These are phyloP conservation scores for Blastobotrys americana DNA, from an alignment of 805 yeast species.

Conservation along the genomic window DNA sequence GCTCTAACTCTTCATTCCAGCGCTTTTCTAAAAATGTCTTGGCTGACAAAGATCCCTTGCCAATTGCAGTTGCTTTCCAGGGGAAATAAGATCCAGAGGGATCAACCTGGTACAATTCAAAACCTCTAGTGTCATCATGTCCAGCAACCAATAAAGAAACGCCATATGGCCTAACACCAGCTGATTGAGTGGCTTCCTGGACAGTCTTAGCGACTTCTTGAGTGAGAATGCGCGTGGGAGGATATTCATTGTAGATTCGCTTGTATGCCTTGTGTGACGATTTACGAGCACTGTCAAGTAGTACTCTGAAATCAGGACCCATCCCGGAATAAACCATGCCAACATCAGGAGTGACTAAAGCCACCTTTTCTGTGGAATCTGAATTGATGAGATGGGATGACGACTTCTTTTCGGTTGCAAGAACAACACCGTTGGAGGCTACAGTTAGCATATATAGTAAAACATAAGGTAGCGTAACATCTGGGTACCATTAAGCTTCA, in stretches of 20 bases:
- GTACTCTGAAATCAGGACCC: slow-evolving; percentile 97
- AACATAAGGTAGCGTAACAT: no score
- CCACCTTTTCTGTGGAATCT: slow-evolving; percentile 71
- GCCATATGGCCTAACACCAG: slow-evolving; percentile 99
- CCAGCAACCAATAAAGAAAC: slow-evolving; percentile 94
- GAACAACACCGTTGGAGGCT: slow-evolving; percentile 91
- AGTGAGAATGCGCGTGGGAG: slow-evolving; percentile 90
- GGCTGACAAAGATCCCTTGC: slow-evolving; percentile 92
- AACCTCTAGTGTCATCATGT: slow-evolving; percentile 69
- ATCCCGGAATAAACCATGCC: slow-evolving; percentile 97
- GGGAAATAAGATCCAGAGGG: slow-evolving; percentile 98
- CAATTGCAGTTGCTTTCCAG: slow-evolving; percentile 99
- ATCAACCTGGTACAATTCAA: slow-evolving; percentile 89
- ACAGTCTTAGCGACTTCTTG: slow-evolving; percentile 92
- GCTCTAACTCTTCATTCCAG: slow-evolving; percentile 95
- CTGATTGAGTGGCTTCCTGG: slow-evolving; percentile 98
- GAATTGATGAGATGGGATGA: slow-evolving; percentile 68
- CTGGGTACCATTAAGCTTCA: no score
- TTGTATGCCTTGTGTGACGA: slow-evolving; percentile 89
- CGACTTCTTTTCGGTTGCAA: slow-evolving; percentile 93
- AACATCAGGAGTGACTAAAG: slow-evolving; percentile 83
- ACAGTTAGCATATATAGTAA: no score
- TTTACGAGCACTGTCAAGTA: slow-evolving; percentile 89
- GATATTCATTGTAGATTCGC: slow-evolving; percentile 91
- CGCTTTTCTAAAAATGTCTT: slow-evolving; percentile 95